Evolutionary conservation across 176 grass and related monocot genomes (phyloP).

Genomic region (Luzula sylvatica): DNA sequence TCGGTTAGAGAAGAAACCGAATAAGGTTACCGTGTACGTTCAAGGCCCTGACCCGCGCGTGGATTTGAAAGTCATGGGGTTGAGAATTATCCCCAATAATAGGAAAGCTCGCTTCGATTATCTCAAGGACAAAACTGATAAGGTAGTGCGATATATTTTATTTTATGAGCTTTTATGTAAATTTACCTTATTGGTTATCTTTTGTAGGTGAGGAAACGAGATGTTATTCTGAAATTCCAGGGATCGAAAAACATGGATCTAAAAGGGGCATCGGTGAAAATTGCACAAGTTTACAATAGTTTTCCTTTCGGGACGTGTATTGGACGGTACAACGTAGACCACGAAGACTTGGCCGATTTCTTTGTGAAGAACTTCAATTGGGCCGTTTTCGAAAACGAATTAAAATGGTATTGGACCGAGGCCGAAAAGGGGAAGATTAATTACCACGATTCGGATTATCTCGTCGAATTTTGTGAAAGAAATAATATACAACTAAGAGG

Average conservation of each 20-base stretch:
- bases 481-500: constrained; percentile 73
- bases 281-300: constrained; percentile 65
- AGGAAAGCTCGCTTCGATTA: constrained; percentile 27
- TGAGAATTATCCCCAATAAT: constrained; percentile 29
- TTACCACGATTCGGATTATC: constrained; percentile 87
- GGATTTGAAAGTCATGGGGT: constrained; percentile 33
- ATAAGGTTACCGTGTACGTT: constrained; percentile 37
- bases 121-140: constrained; percentile 40
- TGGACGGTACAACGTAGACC: constrained; percentile 69
- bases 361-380: constrained; percentile 96
- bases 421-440: constrained; percentile 61
- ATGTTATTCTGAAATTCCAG: constrained; percentile 60
- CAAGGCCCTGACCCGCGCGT: constrained; percentile 38
- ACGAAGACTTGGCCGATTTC: constrained; percentile 85
- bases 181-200: constrained; percentile 14
- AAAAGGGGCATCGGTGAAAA: constrained; percentile 48
- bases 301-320: constrained; percentile 96
- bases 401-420: constrained; percentile 96
- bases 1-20: constrained; percentile 32
- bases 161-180: constrained; percentile 1
- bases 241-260: constrained; percentile 37
- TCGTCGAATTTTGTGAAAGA: constrained; percentile 71
- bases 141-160: constrained; percentile 16
- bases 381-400: constrained; percentile 96
- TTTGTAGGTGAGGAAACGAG: constrained; percentile 68